These are phyloP conservation scores for Lactarius tabidus DNA, from an alignment of 768 basidiomycete species.

Conservation along the genomic window DNA sequence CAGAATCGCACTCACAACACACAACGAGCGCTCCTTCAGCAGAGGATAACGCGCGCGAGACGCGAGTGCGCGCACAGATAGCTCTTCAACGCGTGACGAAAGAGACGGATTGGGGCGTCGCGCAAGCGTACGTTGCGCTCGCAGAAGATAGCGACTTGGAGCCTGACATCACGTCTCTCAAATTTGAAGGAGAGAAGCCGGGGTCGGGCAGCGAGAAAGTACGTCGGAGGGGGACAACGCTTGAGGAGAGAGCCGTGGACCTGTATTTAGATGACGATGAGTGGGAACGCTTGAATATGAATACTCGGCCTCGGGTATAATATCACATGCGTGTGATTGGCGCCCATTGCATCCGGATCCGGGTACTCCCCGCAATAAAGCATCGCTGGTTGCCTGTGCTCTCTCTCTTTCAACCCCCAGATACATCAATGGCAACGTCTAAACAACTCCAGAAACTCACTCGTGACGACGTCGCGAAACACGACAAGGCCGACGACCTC, in stretches of 20 bases:
- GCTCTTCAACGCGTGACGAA: conserved; percentile 62
- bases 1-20: conserved; percentile 35
- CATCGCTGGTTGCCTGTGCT: background rate
- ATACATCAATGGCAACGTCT: conserved; percentile 27
- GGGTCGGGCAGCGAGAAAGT: conserved; percentile 19
- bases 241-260: conserved; percentile 53
- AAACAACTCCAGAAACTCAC: conserved; percentile 45
- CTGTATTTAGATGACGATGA: conserved; percentile 64
- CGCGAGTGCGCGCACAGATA: conserved; percentile 54
- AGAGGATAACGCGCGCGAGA: conserved; percentile 41
- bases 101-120: conserved; percentile 63
- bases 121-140: conserved; percentile 65
- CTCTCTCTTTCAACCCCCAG: background rate
- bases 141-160: conserved; percentile 41
- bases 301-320: conserved; percentile 28
- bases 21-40: conserved; percentile 31
- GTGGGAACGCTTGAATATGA: conserved; percentile 48
- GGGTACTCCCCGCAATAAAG: conserved; percentile 1
- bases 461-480: conserved; percentile 74
- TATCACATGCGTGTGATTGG: background rate
- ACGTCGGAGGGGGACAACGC: background rate
- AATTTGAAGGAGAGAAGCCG: conserved; percentile 28
- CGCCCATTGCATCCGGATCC: background rate
- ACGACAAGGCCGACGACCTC: conserved; percentile 75
- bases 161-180: conserved; percentile 7